Conservation (phyloP, 345 rosid genomes). For the Eucalyptus dawsonii region DNA sequence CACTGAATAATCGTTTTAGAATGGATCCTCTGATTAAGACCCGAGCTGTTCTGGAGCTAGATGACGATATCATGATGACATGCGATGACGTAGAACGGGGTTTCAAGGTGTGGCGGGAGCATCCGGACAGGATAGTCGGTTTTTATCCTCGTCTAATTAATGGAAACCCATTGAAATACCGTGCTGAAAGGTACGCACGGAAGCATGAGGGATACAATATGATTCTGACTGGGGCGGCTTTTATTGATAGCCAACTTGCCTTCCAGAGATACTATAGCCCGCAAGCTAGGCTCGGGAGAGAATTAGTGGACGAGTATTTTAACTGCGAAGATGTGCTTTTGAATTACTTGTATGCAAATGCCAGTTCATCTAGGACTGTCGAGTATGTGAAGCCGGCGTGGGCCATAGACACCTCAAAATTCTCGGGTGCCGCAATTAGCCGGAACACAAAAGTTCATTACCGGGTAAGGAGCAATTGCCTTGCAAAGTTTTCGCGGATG, state of each 20-base stretch:
- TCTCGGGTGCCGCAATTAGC: slow-evolving; percentile 81
- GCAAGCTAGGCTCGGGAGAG: slow-evolving; percentile 51
- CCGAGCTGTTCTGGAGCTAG: slow-evolving; percentile 84
- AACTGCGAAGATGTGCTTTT: slow-evolving; percentile 87
- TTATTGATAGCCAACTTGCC: slow-evolving; percentile 50
- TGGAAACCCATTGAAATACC: slow-evolving; percentile 46
- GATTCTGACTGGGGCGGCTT: slow-evolving; percentile 97
- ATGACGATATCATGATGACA: slow-evolving; percentile 92
- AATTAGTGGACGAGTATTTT: slow-evolving; percentile 49
- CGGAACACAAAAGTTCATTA: slow-evolving; percentile 67
- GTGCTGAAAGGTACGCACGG: slow-evolving; percentile 73
- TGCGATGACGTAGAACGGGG: slow-evolving; percentile 82
- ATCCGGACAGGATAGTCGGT: slow-evolving; percentile 82
- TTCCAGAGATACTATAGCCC: slow-evolving; percentile 57
- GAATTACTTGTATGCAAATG: slow-evolving; percentile 80
- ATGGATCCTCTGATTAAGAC: slow-evolving; percentile 60
- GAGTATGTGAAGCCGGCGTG: slow-evolving; percentile 85
- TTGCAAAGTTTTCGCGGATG: slow-evolving; percentile 42
- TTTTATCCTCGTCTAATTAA: slow-evolving; percentile 71
- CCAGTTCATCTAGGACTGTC: slow-evolving; percentile 41
- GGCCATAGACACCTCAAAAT: slow-evolving; percentile 81
- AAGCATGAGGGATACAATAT: slow-evolving; percentile 64
- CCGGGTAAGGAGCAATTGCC: slow-evolving; percentile 59
- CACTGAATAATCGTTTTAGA: slow-evolving; percentile 82
- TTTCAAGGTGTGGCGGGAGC: slow-evolving; percentile 75